phyloP scores from a whole-genome alignment of 352 stramenopile genomes.

The Phytophthora lateralis region DNA sequence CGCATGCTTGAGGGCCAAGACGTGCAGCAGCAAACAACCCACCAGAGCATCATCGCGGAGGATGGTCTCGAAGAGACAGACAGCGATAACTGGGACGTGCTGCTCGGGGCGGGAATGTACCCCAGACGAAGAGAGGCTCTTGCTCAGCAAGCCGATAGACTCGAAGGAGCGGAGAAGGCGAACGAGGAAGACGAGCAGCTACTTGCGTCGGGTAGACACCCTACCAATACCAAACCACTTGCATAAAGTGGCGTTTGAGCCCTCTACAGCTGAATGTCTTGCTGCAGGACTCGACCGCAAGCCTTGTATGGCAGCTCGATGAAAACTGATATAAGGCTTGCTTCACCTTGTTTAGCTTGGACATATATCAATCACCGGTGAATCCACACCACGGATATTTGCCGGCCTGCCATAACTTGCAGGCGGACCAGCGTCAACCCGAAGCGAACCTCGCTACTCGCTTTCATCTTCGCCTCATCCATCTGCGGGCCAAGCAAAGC shows the following conservation, averaged over 20 bases:
- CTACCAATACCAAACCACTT: too few relatives aligned
- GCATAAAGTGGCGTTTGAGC: too few relatives aligned
- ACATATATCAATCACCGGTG: too few relatives aligned
- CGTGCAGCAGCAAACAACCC: not conserved
- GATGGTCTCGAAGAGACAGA: conserved; percentile 22
- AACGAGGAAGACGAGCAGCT: too few relatives aligned
- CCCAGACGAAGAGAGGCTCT: not conserved
- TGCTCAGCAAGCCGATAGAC: not conserved
- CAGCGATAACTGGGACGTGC: conserved; percentile 7
- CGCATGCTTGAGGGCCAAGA: not conserved
- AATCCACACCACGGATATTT: too few relatives aligned
- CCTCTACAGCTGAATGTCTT: not conserved
- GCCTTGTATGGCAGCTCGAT: not conserved
- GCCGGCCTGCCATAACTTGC: not conserved
- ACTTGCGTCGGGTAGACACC: too few relatives aligned
- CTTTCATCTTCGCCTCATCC: too few relatives aligned
- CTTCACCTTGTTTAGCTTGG: not conserved
- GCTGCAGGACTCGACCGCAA: not conserved
- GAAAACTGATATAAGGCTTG: not conserved
- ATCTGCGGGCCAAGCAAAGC: too few relatives aligned
- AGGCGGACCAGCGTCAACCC: too few relatives aligned
- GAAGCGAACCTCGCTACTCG: too few relatives aligned
- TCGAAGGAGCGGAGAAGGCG: too few relatives aligned
- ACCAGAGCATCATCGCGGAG: conserved; percentile 8
- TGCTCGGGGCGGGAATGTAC: conserved; percentile 6